Base-by-base conservation (phyloP, 116 monocot species). In the Papilionanthe hybrid region DNA sequence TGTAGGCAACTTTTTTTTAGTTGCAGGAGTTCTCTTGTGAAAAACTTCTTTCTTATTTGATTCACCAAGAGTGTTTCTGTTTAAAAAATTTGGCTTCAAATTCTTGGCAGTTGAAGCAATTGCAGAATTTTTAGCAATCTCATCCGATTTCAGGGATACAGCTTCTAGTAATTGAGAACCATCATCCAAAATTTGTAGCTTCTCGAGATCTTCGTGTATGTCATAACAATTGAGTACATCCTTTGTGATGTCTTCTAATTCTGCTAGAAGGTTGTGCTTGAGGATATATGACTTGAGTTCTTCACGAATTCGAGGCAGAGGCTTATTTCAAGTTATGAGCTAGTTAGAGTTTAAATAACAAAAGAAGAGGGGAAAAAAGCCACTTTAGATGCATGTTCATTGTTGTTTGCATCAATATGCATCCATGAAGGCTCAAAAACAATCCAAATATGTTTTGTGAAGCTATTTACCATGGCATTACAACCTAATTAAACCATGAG, bases 221-320 rank as follows among this genome's bases (percentile, higher is more conserved):
- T 86, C 78, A 63, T 89, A 96, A n/a, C 80, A 81, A 50, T 88
- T 60, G 20, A 96, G 89, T 50, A 93, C 45, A 72, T 93, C 93
- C 77, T 88, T 87, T 28, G 87, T 82, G 18, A 78, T 32, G 42
- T 90, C 83, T 60, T 76, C 89, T 43, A 90, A 53, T 77, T 92
- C 93, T 5, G 27, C 28, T 42, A 85, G 32, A 76, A 96, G 84
- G 66, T 89, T 86, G 75, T 96, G 83, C 32, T 76, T 75, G 28
- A 37, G 41, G 5, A 86, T 83, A 73, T 96, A 96, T 30, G 91
- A 76, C 78, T 90, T 93, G 5, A 96, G 88, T 74, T 96, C 96
- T 8, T 96, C 92, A 2, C 84, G 83, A 75, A 93, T 49, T 63
- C 86, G 88, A 80, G 91, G 85, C 18, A 91, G 25, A 60, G 90